These are phyloP conservation scores for Alternaria panax DNA, from an alignment of 2,329 filamentous ascomycete genomes.

Conservation along the genomic window DNA sequence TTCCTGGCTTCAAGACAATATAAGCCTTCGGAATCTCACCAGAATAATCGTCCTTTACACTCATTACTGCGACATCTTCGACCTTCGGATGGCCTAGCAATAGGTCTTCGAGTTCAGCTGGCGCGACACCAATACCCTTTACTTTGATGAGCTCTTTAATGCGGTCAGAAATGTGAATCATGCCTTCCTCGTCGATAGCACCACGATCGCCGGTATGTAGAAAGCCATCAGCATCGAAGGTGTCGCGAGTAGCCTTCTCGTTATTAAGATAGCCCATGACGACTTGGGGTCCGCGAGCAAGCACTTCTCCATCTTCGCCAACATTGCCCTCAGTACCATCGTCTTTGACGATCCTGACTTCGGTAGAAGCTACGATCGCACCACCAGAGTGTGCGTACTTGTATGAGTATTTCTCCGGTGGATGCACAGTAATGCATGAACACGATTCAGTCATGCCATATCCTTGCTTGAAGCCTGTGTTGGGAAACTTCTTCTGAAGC, in stretches of 20 bases:
- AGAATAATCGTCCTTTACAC: constrained; percentile 62
- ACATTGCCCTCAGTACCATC: constrained; percentile 62
- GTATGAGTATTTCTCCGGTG: constrained; percentile 63
- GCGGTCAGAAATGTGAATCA: constrained; percentile 66
- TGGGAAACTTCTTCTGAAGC: constrained; percentile 64
- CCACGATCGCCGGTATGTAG: constrained; percentile 68
- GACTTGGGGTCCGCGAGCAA: constrained; percentile 58
- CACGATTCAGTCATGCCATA: constrained; percentile 75
- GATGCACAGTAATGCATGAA: constrained; percentile 68
- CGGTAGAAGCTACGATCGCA: constrained; percentile 64
- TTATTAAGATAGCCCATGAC: constrained; percentile 61
- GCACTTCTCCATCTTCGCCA: constrained; percentile 62
- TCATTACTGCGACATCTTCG: constrained; percentile 65
- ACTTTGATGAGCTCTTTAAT: constrained; percentile 76
- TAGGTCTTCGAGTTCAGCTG: constrained; percentile 69
- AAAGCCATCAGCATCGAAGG: constrained; percentile 59
- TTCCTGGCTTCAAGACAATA: constrained; percentile 51
- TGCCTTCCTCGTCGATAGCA: constrained; percentile 61
- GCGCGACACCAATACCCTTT: constrained; percentile 68
- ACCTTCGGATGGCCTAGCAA: constrained; percentile 65
- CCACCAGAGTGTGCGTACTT: constrained; percentile 65
- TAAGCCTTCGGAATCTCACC: constrained; percentile 57
- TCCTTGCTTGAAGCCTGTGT: constrained; percentile 69
- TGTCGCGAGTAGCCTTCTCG: constrained; percentile 52
- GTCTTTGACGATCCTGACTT: constrained; percentile 66